Evolutionary conservation across 108 stramenopile genomes (phyloP), one percentile per base, ranked within the genome.

Genomic region (Asterionellopsis glacialis): DNA sequence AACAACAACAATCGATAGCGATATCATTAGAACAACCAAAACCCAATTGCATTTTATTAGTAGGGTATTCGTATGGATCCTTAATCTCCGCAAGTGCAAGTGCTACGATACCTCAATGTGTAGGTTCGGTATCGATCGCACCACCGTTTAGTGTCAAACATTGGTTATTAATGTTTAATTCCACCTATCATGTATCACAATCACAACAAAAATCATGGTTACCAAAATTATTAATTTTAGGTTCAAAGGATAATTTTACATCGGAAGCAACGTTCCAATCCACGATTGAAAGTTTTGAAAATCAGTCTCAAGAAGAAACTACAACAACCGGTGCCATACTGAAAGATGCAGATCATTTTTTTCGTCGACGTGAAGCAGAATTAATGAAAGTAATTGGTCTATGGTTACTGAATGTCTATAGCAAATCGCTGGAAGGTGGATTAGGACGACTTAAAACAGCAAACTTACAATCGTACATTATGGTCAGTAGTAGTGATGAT

Each of bases 61-160:
- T 82, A n/a, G 82, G 82, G 52, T 83, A 83, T 51, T 78, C 77
- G 16, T 83, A 83, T 63, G 82, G 82, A 39, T 65, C 71, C 38
- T 57, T 83, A 33, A 74, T 83, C 45, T 40, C 65, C 12, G 78
- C 62, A 0, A 72, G 70, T 54, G 78, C 82, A 23, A 71, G 61
- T 50, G 58, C 72, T 22, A 26, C 16, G 5, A 70, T 79, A 53
- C 69, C 70, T 1, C 48, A 69, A 54, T 76, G 75, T 19, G 65
- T 83, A 18, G 82, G 75, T 11, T 59, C 40, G 1, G 61, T 70
- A 18, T 73, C 71, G 51, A 69, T 83, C 42, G 75, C 82, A 42
- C 82, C 82, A 39, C 82, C 82, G 0, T 56, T 75, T 39, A 45
- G 47, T 15, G 70, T 79, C 12, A 59, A 75, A 21, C 72, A 79